Conservation (phyloP, 2,329 filamentous ascomycete genomes). For the Fusarium napiforme region DNA sequence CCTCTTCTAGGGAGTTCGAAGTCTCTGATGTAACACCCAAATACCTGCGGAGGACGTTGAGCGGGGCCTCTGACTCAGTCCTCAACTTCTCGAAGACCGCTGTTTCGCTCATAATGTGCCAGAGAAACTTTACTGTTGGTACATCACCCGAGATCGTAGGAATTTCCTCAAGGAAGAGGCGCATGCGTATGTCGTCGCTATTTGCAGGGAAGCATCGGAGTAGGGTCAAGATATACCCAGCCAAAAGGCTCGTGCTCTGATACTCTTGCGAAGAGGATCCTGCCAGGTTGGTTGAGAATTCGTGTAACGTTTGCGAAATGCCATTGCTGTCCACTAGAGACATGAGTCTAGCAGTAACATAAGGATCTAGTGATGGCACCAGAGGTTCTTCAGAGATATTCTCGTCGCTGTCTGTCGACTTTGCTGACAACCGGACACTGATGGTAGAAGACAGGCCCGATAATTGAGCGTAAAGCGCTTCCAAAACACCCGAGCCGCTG, state of each 20-base stretch:
- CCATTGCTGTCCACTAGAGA: conserved; percentile 80
- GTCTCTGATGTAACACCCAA: conserved; percentile 45
- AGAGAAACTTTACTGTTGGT: conserved; percentile 74
- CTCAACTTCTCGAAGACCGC: conserved; percentile 50
- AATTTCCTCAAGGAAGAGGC: conserved; percentile 74
- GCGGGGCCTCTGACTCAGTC: conserved; percentile 45
- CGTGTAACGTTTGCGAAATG: conserved; percentile 63
- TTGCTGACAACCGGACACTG: conserved; percentile 54
- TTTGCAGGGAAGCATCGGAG: conserved; percentile 84
- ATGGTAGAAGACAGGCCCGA: conserved; percentile 64
- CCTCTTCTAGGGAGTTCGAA: conserved; percentile 41
- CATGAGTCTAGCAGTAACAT: conserved; percentile 73
- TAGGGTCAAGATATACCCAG: conserved; percentile 87
- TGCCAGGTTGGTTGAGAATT: conserved; percentile 49
- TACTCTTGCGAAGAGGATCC: conserved; percentile 47
- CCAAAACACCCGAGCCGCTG: conserved; percentile 57
- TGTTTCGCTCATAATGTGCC: conserved; percentile 69
- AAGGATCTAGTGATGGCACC: conserved; percentile 56
- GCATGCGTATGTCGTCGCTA: conserved; percentile 93
- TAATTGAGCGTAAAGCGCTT: conserved; percentile 65
- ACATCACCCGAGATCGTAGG: conserved; percentile 65
- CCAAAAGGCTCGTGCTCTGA: conserved; percentile 72
- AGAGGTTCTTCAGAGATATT: conserved; percentile 34
- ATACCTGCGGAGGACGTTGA: conserved; percentile 48
- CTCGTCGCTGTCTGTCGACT: conserved; percentile 29